Base-by-base conservation (phyloP, 176 grass and related monocot genomes). In the Raddia guianensis region DNA sequence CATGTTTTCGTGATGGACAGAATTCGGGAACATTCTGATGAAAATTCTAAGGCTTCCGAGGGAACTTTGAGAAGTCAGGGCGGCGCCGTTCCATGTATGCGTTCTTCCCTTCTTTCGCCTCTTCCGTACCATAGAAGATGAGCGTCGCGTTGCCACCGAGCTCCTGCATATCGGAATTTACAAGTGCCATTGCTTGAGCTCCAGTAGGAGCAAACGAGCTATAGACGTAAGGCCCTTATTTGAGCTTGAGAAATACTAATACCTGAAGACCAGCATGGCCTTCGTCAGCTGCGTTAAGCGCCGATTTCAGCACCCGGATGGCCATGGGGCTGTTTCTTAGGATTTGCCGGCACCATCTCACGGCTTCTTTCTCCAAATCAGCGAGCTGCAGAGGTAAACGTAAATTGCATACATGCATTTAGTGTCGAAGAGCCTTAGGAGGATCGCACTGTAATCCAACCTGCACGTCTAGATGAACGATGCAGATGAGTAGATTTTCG, bases 231-330 rank as follows among this genome's bases (percentile, higher is more conserved):
- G 34, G 11, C 2, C 3, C 5, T 2, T n/a, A 35, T 9, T 16
- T 35, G 14, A 8, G 13, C 33, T 47, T 35, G 0, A 66, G 37
- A 37, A 55, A 40, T 40, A 49, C 11, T 10, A 18, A 63, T 92
- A 98, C 95, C 90, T 95, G 92, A 62, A 98, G 88, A 34, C 92
- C 90, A 57, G 92, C 90, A 74, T 98, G 95, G 5, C 95, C 92
- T 49, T 98, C 95, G 46, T 98, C 92, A 27, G 80, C 90, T 21
- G 92, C 92, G 81, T 98, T 98, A 45, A 98, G 92, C 7, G 92
- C 86, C 68, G 90, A 91, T 79, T 98, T 98, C 76, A 98, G 76
- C 65, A 98, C 86, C 32, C 92, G 74, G 55, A 98, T 95, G 13
- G 92, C 90, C 65, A 77, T 98, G 66, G 95, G 92, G 47, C 88